These are phyloP conservation scores for Flaveria brownii DNA, from an alignment of 129 eudicot genomes.

Conservation along the genomic window DNA sequence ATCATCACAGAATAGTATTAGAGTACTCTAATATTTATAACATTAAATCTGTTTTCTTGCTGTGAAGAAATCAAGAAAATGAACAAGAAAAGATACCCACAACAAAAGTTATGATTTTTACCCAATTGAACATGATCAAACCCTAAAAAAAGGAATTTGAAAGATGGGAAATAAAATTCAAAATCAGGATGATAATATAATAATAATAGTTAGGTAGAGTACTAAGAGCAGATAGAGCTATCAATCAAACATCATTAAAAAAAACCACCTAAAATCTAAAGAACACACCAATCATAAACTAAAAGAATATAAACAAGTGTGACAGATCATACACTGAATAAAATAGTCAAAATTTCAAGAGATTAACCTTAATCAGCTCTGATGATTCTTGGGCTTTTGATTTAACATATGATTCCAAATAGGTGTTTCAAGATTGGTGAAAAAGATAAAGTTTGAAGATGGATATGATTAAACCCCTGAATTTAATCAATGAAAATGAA, in stretches of 20 bases:
- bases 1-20: slow-evolving; percentile 3
- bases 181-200: slow-evolving; percentile 32
- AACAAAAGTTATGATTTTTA: slow-evolving; percentile 20
- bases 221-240: slow-evolving; percentile 37
- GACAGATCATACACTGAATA: slow-evolving; percentile 3
- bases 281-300: slow-evolving; percentile 25
- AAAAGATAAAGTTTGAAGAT: slow-evolving; percentile 34
- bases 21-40: background rate
- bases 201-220: slow-evolving; percentile 35
- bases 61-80: slow-evolving; percentile 40
- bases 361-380: slow-evolving; percentile 39
- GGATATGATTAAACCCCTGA: slow-evolving; percentile 24
- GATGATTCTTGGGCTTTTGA: slow-evolving; percentile 16
- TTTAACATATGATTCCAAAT: slow-evolving; percentile 30
- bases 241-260: slow-evolving; percentile 47
- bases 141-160: slow-evolving; percentile 29
- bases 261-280: slow-evolving; percentile 38
- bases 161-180: slow-evolving; percentile 28
- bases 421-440: slow-evolving; percentile 45
- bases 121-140: slow-evolving; percentile 29
- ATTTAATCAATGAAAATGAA: slow-evolving; percentile 19
- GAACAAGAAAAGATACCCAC: slow-evolving; percentile 34
- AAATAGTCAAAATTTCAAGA: slow-evolving; percentile 17
- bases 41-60: slow-evolving; percentile 12
- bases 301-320: slow-evolving; percentile 35